phyloP scores from a whole-genome alignment of 192 early-diverging fungal genomes.

The Gamsiella multidivaricata region DNA sequence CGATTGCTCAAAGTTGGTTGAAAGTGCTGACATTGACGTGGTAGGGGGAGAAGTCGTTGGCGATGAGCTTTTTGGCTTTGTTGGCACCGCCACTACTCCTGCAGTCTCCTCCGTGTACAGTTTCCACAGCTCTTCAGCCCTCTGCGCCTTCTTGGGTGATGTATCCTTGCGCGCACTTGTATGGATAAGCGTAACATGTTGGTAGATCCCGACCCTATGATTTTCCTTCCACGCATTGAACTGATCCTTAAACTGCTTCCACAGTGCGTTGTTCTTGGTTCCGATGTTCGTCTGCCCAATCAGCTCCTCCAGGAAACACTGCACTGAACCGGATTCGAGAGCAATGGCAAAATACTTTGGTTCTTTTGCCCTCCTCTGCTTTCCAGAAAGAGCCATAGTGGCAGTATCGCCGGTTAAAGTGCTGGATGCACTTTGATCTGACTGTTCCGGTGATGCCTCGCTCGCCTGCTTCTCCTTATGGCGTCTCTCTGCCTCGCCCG shows the following conservation, averaged over 20 bases:
- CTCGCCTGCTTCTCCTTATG: conserved; percentile 2
- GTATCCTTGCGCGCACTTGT: conserved; percentile 27
- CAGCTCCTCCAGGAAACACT: conserved; percentile 45
- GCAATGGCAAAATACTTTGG: conserved; percentile 39
- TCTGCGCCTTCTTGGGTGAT: conserved; percentile 28
- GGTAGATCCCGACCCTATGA: conserved; percentile 21
- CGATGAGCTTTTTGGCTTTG: neutral
- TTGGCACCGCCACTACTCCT: neutral
- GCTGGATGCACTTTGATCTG: neutral
- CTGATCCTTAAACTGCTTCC: conserved; percentile 26
- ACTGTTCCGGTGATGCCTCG: neutral
- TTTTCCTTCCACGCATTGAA: conserved; percentile 28
- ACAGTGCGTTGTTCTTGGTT: neutral
- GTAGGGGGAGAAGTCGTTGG: neutral
- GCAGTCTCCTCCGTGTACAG: conserved; percentile 14
- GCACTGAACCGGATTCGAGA: conserved; percentile 11
- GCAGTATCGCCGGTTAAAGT: neutral
- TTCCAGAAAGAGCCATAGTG: neutral
- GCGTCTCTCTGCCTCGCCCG: conserved; percentile 30
- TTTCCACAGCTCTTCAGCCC: conserved; percentile 41
- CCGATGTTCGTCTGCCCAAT: conserved; percentile 10
- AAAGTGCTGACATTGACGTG: neutral
- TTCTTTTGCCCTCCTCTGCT: conserved; percentile 1
- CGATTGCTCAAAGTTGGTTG: neutral
- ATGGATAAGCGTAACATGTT: conserved; percentile 69